Evolutionary conservation across 441 rosid genomes (phyloP), one percentile per base, ranked within the genome.

Genomic region (Metrosideros polymorpha): DNA sequence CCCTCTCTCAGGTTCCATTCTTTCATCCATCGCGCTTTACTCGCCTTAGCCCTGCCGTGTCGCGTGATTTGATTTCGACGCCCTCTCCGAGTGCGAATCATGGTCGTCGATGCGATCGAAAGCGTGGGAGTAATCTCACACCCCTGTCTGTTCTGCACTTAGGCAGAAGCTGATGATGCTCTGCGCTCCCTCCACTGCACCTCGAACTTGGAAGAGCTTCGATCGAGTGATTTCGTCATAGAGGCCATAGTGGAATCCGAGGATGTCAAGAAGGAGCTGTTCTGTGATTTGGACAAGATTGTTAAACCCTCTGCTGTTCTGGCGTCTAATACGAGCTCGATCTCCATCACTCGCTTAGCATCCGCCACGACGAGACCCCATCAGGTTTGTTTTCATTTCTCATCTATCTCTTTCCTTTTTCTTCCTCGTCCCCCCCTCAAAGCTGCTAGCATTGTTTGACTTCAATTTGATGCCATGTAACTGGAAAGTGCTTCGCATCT

Each of bases 231-330:
- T 93, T 85, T 95, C 45, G 90, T 94, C 30, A 86, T 95, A 71
- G 98, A 95, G 92, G 99, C 99, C 59, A 95, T 97, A 53, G 90
- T 95, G 85, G 99, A 97, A 89, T 94, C 98, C 4, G 98, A 97
- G 90, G 95, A 90, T 56, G 91, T 90, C 51, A 96, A 96, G 94
- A 94, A 92, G 89, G 93, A 89, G 85, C 88, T 96, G 89, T 96
- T 96, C 86, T 45, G 86, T 54, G 92, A 94, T 52, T 84, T 97
- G 12, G 97, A 95, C 89, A 91, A 87, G 91, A 89, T 94, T 50
- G 88, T 92, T 7, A 95, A 95, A 89, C 84, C 89, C 61, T 92
- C 95, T 86, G 92, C 96, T 22, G 92, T 96, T 79, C 91, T 97
- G 91, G 98, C 98, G 12, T 95, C 98, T 22, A 96, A 95, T 84